A percentile compares a stretch with the other conserved stretches of the same genome.
Conservation (phyloP, 208 protist species). For the Leishmania major region DNA sequence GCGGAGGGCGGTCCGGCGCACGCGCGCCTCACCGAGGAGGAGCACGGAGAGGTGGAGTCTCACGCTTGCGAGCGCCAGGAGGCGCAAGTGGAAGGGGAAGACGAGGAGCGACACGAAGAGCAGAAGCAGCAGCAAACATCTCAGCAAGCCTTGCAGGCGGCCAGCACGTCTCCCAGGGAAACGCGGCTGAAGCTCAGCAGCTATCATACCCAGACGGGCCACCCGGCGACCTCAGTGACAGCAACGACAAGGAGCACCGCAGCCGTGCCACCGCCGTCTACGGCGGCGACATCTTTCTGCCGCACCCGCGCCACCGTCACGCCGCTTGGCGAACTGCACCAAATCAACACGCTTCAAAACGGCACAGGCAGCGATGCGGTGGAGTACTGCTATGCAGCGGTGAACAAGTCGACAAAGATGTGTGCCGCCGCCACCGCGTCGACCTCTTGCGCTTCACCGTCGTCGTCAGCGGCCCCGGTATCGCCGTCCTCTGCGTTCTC, state of each 20-base stretch:
- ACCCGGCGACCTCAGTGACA: neutral
- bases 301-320: constrained; percentile 23
- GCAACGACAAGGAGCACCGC: neutral
- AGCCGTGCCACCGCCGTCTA: neutral
- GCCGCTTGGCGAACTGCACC: constrained; percentile 25
- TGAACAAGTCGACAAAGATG: neutral
- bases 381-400: neutral
- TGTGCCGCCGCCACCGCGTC: neutral
- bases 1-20: neutral
- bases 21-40: neutral
- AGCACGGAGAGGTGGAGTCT: neutral
- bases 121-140: neutral
- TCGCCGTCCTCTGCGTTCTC: neutral
- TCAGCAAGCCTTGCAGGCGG: neutral
- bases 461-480: neutral
- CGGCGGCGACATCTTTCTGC: constrained; percentile 18
- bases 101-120: constrained; percentile 1
- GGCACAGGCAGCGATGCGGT: neutral
- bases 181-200: neutral
- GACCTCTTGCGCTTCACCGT: neutral
- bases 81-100: constrained; percentile 2
- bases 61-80: neutral
- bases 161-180: neutral
- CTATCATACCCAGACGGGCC: neutral
- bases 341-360: constrained; percentile 26